These are phyloP conservation scores for Phragmites australis DNA, from an alignment of 176 grass and related monocot species.

Conservation along the genomic window DNA sequence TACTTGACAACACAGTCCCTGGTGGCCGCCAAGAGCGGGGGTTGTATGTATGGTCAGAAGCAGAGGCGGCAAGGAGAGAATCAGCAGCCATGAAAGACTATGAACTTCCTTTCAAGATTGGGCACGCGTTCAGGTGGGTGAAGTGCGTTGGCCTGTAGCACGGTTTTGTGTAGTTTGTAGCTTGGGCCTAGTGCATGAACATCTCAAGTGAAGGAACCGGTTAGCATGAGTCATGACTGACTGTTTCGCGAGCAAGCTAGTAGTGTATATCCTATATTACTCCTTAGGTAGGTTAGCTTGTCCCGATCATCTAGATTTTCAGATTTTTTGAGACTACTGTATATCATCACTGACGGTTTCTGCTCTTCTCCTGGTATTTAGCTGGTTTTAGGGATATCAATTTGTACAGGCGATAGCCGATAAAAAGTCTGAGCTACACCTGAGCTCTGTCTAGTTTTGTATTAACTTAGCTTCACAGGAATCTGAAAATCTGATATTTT, in stretches of 20 bases:
- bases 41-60: conserved; percentile 89
- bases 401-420: conserved; percentile 37
- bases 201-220: background rate
- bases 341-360: conserved; percentile 41
- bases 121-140: conserved; percentile 62
- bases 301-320: conserved; percentile 32
- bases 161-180: conserved; percentile 35
- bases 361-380: conserved; percentile 26
- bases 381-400: conserved; percentile 29
- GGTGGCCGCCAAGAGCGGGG: conserved; percentile 81
- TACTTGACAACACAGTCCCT: conserved; percentile 93
- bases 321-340: conserved; percentile 23
- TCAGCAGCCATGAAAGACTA: conserved; percentile 69
- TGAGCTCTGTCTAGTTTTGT: background rate
- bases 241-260: conserved; percentile 24
- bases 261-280: conserved; percentile 54
- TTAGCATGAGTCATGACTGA: conserved; percentile 17
- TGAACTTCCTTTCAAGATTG: conserved; percentile 83
- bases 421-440: conserved; percentile 19
- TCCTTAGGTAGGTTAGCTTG: conserved; percentile 41
- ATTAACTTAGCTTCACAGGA: conserved; percentile 19
- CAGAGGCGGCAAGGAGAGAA: conserved; percentile 73
- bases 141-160: conserved; percentile 86
- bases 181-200: background rate
- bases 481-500: background rate